Evolutionary conservation across 2,329 filamentous ascomycete species (phyloP).

Genomic region (Nigrograna mackinnonii): DNA sequence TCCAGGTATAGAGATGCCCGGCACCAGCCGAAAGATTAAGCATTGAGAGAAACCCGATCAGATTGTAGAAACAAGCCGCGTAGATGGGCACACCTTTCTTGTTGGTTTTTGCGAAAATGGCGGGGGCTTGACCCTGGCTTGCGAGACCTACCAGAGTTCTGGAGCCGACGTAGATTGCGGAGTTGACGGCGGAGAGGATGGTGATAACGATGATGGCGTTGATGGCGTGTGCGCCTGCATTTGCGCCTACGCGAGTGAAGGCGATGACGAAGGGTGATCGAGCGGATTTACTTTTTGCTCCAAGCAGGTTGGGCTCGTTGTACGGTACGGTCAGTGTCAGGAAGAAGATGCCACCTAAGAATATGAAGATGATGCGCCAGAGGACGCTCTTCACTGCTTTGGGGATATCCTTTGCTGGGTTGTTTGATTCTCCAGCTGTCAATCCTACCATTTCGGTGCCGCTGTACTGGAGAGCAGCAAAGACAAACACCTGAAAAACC

Average conservation of each 20-base stretch:
- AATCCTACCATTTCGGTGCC: constrained; percentile 78
- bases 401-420: constrained; percentile 79
- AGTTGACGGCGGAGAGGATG: constrained; percentile 62
- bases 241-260: constrained; percentile 64
- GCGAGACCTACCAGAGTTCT: constrained; percentile 60
- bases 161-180: constrained; percentile 58
- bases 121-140: constrained; percentile 67
- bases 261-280: constrained; percentile 70
- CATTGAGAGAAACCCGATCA: constrained; percentile 48
- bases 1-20: constrained; percentile 59
- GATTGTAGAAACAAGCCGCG: constrained; percentile 39
- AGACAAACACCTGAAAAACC: constrained; percentile 75
- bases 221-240: constrained; percentile 64
- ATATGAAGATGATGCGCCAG: constrained; percentile 48
- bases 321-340: constrained; percentile 48
- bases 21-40: constrained; percentile 38
- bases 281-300: constrained; percentile 37
- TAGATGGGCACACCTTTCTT: constrained; percentile 43
- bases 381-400: constrained; percentile 92
- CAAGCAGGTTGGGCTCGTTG: constrained; percentile 38
- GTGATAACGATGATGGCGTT: constrained; percentile 68
- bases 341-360: constrained; percentile 46
- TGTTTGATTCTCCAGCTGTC: constrained; percentile 77
- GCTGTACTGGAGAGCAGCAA: constrained; percentile 72
- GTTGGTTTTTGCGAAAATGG: constrained; percentile 62